Base-by-base conservation (phyloP, 176 grass and related monocot genomes). In the Avena insularis region DNA sequence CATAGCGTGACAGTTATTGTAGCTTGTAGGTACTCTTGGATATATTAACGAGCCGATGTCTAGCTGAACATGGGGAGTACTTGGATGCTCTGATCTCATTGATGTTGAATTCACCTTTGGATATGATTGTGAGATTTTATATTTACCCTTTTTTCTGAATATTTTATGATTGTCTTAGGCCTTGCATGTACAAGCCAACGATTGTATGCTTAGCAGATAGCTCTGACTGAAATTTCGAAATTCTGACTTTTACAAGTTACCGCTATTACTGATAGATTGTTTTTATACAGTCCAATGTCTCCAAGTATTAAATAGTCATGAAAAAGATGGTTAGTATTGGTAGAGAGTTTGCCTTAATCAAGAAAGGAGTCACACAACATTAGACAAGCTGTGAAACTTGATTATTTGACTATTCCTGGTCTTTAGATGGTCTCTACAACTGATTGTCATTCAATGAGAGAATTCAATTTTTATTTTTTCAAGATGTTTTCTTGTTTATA, bases 41-140 rank as follows among this genome's bases (percentile, higher is more conserved):
- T 72, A 47, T 47, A 47, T 21, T 94, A 46, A n/a, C 40, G 4
- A 72, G 40, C 2, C 19, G 4, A 72, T 72, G 69, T 47, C 20
- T 9, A 79, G 55, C 87, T 67, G 97, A 94, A 67, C 93, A 93
- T 90, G 93, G 81, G 43, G 85, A 91, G 68, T 71, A 36, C 36
- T 71, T 72, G 70, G 70, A 21, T 72, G 40, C 40, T 72, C 70
- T 70, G 36, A 8, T 40, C 4, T 40, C 17, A 16, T 70, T 40
- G 15, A 10, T 20, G 33, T 4, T 70, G 16, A 8, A 70, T 70
- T 70, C 15, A 19, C 3, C 16, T 69, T 20, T 10, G 16, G 40
- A 19, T 1, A 33, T 21, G 14, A 40, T 69, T 19, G 33, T 27
- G 38, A 2, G 31, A 0, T 71, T 72, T 46, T 21, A 17, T 2